Conservation (phyloP, 2,329 filamentous ascomycete genomes). For the Fonsecaea pedrosoi region DNA sequence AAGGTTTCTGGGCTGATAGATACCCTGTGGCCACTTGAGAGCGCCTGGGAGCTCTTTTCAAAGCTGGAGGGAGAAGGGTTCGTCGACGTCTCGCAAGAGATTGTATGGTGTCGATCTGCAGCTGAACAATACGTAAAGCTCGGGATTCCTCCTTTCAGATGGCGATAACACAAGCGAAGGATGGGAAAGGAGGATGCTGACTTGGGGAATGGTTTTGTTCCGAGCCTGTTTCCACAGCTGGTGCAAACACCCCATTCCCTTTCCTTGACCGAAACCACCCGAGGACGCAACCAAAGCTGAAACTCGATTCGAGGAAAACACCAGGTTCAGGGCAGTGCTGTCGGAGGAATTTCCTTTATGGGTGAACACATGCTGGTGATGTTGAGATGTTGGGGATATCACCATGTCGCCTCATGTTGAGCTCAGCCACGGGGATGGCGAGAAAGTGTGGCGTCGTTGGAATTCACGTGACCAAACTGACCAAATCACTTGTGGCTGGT, state of each 20-base stretch:
- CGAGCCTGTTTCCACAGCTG: neutral
- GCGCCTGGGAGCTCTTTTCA: conserved; percentile 30
- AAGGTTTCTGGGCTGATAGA: conserved; percentile 27
- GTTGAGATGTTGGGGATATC: neutral
- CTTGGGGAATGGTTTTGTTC: neutral
- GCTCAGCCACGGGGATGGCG: conserved; percentile 1
- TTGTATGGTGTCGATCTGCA: conserved; percentile 28
- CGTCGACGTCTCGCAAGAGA: conserved; percentile 28
- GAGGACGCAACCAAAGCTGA: neutral
- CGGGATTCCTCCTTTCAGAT: conserved; percentile 30
- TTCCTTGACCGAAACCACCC: neutral
- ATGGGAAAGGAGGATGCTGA: neutral
- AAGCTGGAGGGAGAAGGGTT: conserved; percentile 14
- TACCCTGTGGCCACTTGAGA: conserved; percentile 33
- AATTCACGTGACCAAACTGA: neutral
- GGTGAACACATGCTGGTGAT: neutral
- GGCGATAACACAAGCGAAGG: conserved; percentile 20
- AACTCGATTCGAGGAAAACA: neutral
- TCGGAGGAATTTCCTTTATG: neutral
- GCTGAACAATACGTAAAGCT: conserved; percentile 27
- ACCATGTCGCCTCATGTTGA: neutral
- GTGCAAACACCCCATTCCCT: neutral
- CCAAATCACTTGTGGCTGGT: conserved; percentile 2
- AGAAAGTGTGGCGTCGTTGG: neutral
- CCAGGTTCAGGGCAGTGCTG: neutral